Evolutionary conservation across 768 basidiomycete species (phyloP).

Genomic region (Boletus rufocinnamomeus): DNA sequence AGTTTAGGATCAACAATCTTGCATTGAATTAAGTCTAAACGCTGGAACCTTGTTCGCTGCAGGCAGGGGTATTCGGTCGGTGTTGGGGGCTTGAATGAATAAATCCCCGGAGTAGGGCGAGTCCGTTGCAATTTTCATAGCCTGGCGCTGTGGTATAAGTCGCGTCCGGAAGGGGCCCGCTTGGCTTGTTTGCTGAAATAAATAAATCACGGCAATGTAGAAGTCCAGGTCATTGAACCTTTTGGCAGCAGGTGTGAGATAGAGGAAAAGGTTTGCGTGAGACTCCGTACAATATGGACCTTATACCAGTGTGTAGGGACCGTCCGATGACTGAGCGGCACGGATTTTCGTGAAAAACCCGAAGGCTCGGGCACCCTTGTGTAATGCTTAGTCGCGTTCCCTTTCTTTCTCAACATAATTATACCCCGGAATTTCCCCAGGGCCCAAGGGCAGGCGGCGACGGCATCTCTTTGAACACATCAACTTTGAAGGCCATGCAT

Average conservation of each 20-base stretch:
- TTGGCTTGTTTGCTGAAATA: not conserved
- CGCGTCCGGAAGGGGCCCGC: not conserved
- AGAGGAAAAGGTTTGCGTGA: constrained; percentile 3
- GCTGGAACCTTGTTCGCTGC: not conserved
- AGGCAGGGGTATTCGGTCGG: not conserved
- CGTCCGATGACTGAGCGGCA: not conserved
- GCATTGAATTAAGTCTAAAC: not conserved
- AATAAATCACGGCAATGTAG: not conserved
- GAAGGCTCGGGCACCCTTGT: not conserved
- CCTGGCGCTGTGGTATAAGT: not conserved
- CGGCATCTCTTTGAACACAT: not conserved
- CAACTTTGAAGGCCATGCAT: not conserved
- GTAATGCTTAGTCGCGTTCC: not conserved
- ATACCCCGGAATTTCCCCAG: not conserved
- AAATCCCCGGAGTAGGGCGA: not conserved
- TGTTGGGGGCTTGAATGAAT: not conserved
- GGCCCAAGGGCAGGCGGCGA: not conserved
- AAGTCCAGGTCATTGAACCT: not conserved
- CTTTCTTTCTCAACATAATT: constrained; percentile 6
- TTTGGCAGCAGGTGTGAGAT: not conserved
- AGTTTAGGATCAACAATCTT: constrained; percentile 18
- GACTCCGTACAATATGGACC: not conserved
- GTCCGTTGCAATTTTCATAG: not conserved
- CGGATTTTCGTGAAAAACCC: not conserved
- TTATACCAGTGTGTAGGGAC: not conserved